Evolutionary conservation across 1,284 basidiomycete species (phyloP), one percentile per base, ranked within the genome.

Genomic region (Puccinia coronata): DNA sequence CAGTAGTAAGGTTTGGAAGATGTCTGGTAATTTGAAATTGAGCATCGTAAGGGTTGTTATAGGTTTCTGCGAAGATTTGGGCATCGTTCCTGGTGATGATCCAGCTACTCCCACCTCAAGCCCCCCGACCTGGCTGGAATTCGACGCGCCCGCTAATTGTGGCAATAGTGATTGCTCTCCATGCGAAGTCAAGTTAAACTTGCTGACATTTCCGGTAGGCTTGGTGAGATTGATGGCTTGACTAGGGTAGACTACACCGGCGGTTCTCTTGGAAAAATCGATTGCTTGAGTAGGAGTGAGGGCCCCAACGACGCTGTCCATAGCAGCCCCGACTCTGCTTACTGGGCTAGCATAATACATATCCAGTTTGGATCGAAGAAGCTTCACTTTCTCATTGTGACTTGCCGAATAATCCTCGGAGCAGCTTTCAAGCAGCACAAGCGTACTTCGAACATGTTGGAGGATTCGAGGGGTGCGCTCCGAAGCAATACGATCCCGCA

Each of bases 1-100:
- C 2, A 72, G 70, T 16, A 72, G 25, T 6, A 72, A 25, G 34
- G 31, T 49, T 72, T 72, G 70, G 25, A 72, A 49, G 34, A 72
- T 53, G 31, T 72, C 49, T 53, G 31, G 49, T 31, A 39, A 34
- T 14, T 72, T 72, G 67, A 49, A 69, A 11, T 69, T 69, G n/a
- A 69, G 16, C 28, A 53, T 55, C 25, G 70, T 53, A 36, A 51
- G 20, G 11, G 31, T 53, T 9, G 43, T 72, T 20, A 55, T 47
- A 31, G 16, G 25, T 28, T 1, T 16, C 25, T 23, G 11, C 0
- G 34, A 14, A 2, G 6, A 34, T 39, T 63, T 28, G 28, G 57
- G 28, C 4, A 11, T 59, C 34, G 8, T 2, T 4, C 5, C 28
- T 59, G 5, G n/a, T 23, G 51, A 47, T 47, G 57, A 12, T 59